Percentiles rank a stretch among this genome's conserved stretches.
phyloP scores from a whole-genome alignment of 116 monocot genomes.

The Posidonia oceanica region DNA sequence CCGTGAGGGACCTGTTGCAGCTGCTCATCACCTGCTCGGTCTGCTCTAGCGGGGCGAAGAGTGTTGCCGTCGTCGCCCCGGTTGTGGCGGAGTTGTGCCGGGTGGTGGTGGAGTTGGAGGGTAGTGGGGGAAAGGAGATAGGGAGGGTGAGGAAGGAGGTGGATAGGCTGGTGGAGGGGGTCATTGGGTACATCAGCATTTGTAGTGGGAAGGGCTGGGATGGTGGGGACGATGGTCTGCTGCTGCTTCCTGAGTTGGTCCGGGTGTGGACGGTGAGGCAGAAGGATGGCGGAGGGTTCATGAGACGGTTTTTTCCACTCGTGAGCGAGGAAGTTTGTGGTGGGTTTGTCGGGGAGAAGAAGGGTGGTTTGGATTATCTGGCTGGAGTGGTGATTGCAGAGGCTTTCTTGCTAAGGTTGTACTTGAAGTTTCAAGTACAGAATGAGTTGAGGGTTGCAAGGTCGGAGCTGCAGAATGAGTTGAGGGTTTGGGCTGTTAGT shows the following conservation, averaged over 20 bases:
- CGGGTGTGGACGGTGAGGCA: conserved; percentile 42
- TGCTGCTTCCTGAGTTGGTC: conserved; percentile 37
- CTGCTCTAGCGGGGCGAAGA: conserved; percentile 32
- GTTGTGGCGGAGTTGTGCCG: conserved; percentile 44
- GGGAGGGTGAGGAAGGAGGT: conserved; percentile 50
- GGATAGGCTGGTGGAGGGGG: conserved; percentile 46
- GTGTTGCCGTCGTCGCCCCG: conserved; percentile 65
- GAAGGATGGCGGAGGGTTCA: conserved; percentile 7
- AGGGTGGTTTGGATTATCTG: conserved; percentile 40
- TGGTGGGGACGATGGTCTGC: not conserved
- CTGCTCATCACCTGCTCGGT: conserved; percentile 51
- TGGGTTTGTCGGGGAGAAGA: conserved; percentile 20
- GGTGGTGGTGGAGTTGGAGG: conserved; percentile 26
- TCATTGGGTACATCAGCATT: conserved; percentile 72
- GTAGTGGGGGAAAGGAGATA: conserved; percentile 17
- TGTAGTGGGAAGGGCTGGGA: conserved; percentile 33
- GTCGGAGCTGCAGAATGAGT: conserved; percentile 39
- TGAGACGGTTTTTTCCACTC: conserved; percentile 54
- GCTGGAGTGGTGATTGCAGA: conserved; percentile 62
- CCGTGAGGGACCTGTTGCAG: conserved; percentile 52
- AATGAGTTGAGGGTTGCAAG: conserved; percentile 4
- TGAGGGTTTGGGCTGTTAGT: conserved; percentile 64
- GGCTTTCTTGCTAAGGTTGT: conserved; percentile 61
- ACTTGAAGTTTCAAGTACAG: conserved; percentile 32
- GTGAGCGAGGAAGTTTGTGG: conserved; percentile 37